These are phyloP conservation scores for Penicillium sp. DNA, from an alignment of 2,329 filamentous ascomycete genomes.

Conservation along the genomic window DNA sequence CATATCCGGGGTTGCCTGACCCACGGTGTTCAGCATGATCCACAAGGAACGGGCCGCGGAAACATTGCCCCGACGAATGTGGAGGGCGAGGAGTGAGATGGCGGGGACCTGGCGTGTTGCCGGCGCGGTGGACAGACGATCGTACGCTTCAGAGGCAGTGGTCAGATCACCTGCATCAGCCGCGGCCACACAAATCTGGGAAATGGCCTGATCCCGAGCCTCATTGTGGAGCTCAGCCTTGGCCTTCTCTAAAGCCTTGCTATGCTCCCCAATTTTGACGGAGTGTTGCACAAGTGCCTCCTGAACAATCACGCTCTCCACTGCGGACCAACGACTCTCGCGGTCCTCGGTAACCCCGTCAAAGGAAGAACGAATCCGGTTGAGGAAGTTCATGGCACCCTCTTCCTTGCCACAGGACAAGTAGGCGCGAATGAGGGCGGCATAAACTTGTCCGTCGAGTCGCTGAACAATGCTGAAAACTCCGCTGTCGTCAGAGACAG, in stretches of 20 bases:
- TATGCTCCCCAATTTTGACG: slow-evolving; percentile 68
- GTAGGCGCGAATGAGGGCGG: slow-evolving; percentile 88
- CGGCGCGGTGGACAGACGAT: slow-evolving; percentile 56
- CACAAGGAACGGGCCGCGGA: slow-evolving; percentile 77
- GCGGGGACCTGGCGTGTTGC: slow-evolving; percentile 59
- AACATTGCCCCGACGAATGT: slow-evolving; percentile 79
- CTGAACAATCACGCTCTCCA: slow-evolving; percentile 71
- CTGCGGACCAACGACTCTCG: slow-evolving; percentile 60
- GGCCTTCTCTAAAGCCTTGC: slow-evolving; percentile 73
- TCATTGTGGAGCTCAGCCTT: slow-evolving; percentile 59
- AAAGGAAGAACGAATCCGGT: slow-evolving; percentile 68
- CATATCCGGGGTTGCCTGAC: slow-evolving; percentile 63
- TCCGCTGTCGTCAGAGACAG: slow-evolving; percentile 80
- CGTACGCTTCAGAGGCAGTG: slow-evolving; percentile 68
- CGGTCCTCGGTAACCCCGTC: slow-evolving; percentile 47
- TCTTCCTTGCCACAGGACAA: slow-evolving; percentile 76
- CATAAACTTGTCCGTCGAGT: slow-evolving; percentile 82
- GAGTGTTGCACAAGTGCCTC: slow-evolving; percentile 79
- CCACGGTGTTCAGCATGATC: slow-evolving; percentile 65
- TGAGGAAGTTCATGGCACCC: slow-evolving; percentile 81
- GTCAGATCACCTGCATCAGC: slow-evolving; percentile 75
- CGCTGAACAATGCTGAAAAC: slow-evolving; percentile 67
- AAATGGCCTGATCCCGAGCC: slow-evolving; percentile 64
- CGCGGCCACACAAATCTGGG: slow-evolving; percentile 71
- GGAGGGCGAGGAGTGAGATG: slow-evolving; percentile 82